Base-by-base conservation (phyloP, 2,329 filamentous ascomycete species). In the Nemania diffusa region DNA sequence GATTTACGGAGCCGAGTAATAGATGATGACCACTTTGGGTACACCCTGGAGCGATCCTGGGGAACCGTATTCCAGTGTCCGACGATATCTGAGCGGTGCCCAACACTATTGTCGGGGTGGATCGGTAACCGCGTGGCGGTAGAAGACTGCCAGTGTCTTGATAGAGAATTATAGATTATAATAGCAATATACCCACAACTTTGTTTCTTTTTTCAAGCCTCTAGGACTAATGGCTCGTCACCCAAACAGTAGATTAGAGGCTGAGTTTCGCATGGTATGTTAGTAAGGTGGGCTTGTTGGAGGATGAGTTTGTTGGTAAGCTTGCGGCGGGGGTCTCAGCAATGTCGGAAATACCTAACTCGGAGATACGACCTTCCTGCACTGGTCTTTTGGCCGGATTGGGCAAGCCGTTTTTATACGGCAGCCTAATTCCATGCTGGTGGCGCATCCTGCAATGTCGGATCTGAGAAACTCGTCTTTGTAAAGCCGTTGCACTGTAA, bases 91-190 rank as follows among this genome's bases (percentile, higher is more conserved):
- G 67, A 70, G 51, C 64, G 67, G 26, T 71, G 69, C 48, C 69
- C 69, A 5, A 70, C 69, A 20, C 63, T 71, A 32, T 26, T 71
- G 20, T 70, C 68, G 1, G 65, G 68, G n/a, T 71, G 68, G 69
- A 64, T 71, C 22, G 69, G 69, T 2, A 71, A 70, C 37, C 63
- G 62, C 26, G 69, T 34, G 24, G 64, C 51, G 2, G 59, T 62
- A n/a, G 69, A 62, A 48, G 69, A 71, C 48, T 71, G 69, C 27
- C 69, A 71, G 48, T 71, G 69, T 63, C 50, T 71, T 51, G 69
- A 71, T 58, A 46, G 24, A 55, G 40, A n/a, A 46, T 59, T 57
- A 56, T 68, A 61, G 50, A 60, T 60, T 46, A 42, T 58, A 5
- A 37, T 67, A 42, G 40, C 59, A 59, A 63, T 50, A 67, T 67